phyloP scores from a whole-genome alignment of 2,329 filamentous ascomycete genomes.

The Delphinella strobiligena region DNA sequence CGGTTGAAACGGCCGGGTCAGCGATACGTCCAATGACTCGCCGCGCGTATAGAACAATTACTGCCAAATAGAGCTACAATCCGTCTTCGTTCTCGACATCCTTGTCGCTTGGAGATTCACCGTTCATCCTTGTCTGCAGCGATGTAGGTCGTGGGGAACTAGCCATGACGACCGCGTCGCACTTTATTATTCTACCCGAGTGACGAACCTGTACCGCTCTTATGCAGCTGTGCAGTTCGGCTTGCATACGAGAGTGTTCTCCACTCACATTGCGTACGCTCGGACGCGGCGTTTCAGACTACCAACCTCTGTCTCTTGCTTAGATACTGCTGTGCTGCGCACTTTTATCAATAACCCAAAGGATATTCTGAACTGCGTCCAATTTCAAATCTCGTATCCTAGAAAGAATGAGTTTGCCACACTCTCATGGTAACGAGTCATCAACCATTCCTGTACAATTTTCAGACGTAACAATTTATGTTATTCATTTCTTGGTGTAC shows the following conservation, averaged over 20 bases:
- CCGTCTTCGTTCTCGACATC: too few relatives aligned
- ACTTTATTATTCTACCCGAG: too few relatives aligned
- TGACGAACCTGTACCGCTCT: neutral
- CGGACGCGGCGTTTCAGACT: neutral
- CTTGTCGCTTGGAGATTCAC: neutral
- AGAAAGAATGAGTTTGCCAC: neutral
- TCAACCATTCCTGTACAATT: too few relatives aligned
- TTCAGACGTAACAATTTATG: too few relatives aligned
- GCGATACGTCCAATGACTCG: neutral
- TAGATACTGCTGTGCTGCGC: neutral
- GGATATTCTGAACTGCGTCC: neutral
- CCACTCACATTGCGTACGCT: neutral
- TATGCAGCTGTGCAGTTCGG: neutral
- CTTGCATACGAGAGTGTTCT: neutral
- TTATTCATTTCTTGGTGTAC: neutral
- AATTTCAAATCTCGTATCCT: neutral
- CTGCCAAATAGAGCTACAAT: too few relatives aligned
- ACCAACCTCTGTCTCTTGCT: neutral
- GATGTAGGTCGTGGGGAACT: too few relatives aligned
- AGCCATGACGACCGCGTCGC: too few relatives aligned
- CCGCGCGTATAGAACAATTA: too few relatives aligned
- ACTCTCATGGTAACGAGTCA: too few relatives aligned
- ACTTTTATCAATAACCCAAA: neutral
- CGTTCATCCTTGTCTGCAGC: neutral
- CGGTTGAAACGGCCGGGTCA: neutral